Evolutionary conservation across 345 rosid genomes (phyloP).

Genomic region (Pistacia atlantica): DNA sequence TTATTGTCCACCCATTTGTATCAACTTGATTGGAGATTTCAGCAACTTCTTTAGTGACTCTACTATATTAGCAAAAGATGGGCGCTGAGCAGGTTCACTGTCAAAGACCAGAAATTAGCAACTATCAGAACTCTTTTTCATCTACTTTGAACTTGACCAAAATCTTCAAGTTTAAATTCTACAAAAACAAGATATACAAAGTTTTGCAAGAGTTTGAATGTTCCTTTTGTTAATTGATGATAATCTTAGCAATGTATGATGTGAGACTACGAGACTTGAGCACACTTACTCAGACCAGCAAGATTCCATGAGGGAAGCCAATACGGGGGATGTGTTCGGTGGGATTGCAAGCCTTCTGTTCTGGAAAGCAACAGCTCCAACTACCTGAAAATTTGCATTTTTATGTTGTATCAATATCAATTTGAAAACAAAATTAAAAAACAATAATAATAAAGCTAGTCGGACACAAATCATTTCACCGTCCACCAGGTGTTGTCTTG

Average conservation of each 20-base stretch:
- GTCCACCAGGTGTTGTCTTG: not conserved
- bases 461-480: not conserved
- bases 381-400: constrained; percentile 54
- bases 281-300: constrained; percentile 88
- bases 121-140: not conserved
- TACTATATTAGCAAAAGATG: constrained; percentile 68
- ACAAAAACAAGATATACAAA: too few species aligned
- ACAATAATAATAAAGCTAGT: not conserved
- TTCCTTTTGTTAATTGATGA: not conserved
- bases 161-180: too few species aligned
- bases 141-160: not conserved
- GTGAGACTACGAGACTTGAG: not conserved
- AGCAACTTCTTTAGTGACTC: constrained; percentile 73
- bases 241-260: not conserved
- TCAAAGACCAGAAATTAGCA: constrained; percentile 6
- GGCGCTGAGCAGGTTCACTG: constrained; percentile 81
- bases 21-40: constrained; percentile 70
- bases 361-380: constrained; percentile 99
- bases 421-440: not conserved
- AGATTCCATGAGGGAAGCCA: constrained; percentile 92
- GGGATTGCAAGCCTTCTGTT: constrained; percentile 86
- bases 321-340: constrained; percentile 61
- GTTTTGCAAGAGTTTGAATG: not conserved
- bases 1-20: constrained; percentile 54
- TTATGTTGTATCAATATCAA: not conserved